A percentile compares a stretch with the other conserved stretches of the same genome.
Conservation (phyloP, 352 stramenopile species). For the Phytophthora nicotianae region DNA sequence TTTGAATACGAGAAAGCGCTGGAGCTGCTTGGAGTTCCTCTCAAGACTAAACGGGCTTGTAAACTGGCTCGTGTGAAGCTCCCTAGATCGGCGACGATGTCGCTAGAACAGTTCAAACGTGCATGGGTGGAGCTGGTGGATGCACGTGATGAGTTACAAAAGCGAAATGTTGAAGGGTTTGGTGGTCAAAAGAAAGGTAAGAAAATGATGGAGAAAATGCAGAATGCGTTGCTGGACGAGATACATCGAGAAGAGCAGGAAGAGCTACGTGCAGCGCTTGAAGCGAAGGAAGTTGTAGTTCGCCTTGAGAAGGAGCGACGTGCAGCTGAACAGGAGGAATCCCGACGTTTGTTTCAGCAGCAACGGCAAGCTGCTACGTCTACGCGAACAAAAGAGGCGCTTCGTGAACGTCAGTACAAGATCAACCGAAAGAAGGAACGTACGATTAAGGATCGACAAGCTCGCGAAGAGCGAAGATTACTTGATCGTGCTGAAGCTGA, state of each 20-base stretch:
- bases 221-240: constrained; percentile 38
- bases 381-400: constrained; percentile 61
- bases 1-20: constrained; percentile 77
- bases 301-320: constrained; percentile 51
- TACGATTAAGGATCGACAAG: constrained; percentile 62
- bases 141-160: constrained; percentile 45
- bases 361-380: constrained; percentile 57
- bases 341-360: constrained; percentile 46
- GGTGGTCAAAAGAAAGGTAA: constrained; percentile 27
- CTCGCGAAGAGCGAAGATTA: constrained; percentile 58
- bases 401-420: constrained; percentile 70
- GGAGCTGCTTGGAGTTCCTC: constrained; percentile 45
- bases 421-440: constrained; percentile 63
- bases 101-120: constrained; percentile 58
- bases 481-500: constrained; percentile 45
- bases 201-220: constrained; percentile 24
- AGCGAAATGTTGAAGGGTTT: constrained; percentile 29
- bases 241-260: constrained; percentile 54
- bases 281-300: constrained; percentile 63
- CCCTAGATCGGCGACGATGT: constrained; percentile 41
- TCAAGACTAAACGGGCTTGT: constrained; percentile 16
- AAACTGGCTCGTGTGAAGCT: constrained; percentile 38
- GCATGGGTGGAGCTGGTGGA: constrained; percentile 63
- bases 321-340: constrained; percentile 51
- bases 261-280: constrained; percentile 49